Percentiles rank a stretch among this genome's conserved stretches.
phyloP scores from a whole-genome alignment of 306 rosid genomes.

The Fragaria vesca region DNA sequence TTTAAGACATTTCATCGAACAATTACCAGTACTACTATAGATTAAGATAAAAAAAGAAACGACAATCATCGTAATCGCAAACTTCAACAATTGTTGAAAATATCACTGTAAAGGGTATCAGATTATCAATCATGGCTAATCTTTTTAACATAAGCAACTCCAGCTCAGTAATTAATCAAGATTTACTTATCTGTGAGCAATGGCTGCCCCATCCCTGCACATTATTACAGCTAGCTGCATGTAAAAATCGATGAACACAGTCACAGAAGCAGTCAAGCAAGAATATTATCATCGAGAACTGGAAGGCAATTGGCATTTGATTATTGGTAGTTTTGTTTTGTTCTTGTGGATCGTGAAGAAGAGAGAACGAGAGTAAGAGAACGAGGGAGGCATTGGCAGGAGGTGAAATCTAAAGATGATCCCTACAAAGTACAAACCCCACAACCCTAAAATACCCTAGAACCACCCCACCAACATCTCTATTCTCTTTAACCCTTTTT shows the following conservation, averaged over 20 bases:
- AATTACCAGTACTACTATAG: no score
- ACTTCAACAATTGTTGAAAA: neutral
- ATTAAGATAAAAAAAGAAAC: neutral
- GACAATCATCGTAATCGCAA: neutral
- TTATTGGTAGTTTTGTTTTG: neutral
- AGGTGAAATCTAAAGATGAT: slow-evolving; percentile 25
- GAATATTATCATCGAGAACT: neutral
- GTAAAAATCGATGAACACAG: neutral
- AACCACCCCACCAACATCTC: slow-evolving; percentile 13
- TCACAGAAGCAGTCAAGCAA: slow-evolving; percentile 11
- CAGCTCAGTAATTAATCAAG: neutral
- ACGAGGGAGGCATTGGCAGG: slow-evolving; percentile 16
- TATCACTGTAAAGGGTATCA: neutral
- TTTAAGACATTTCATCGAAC: no score
- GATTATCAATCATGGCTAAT: neutral
- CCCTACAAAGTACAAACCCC: slow-evolving; percentile 33
- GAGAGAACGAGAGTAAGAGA: neutral
- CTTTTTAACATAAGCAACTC: neutral
- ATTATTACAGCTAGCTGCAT: neutral
- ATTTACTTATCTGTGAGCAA: neutral
- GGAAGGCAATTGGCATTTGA: neutral
- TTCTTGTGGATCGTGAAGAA: neutral
- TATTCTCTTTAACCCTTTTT: neutral
- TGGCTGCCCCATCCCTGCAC: neutral
- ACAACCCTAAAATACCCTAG: slow-evolving; percentile 14